Percentiles rank a stretch among this genome's conserved stretches.
These are phyloP conservation scores for Gloeophyllum trabeum DNA, from an alignment of 768 basidiomycete genomes.

Conservation along the genomic window DNA sequence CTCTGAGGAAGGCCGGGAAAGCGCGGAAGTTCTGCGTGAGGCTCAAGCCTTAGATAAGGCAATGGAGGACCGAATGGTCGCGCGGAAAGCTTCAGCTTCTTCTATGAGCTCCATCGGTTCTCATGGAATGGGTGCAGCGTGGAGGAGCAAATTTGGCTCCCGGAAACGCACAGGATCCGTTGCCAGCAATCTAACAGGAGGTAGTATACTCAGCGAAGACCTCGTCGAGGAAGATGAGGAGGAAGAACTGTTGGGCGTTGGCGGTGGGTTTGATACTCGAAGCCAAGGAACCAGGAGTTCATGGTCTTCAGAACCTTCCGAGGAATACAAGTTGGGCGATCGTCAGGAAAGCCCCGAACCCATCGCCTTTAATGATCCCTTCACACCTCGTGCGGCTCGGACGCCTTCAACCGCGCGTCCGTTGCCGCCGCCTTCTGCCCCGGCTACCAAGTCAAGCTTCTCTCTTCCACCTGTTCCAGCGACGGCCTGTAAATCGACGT, in stretches of 20 bases:
- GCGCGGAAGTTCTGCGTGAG: conserved; percentile 54
- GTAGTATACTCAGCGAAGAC: conserved; percentile 68
- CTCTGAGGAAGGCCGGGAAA: conserved; percentile 39
- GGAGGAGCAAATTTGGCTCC: conserved; percentile 48
- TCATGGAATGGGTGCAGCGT: conserved; percentile 54
- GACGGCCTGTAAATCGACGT: conserved; percentile 45
- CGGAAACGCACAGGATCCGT: conserved; percentile 68
- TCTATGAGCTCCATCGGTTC: conserved; percentile 43
- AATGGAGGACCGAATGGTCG: conserved; percentile 75
- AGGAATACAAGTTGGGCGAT: conserved; percentile 19
- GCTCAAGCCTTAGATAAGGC: conserved; percentile 78
- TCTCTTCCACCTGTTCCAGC: conserved; percentile 27
- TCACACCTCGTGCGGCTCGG: conserved; percentile 17
- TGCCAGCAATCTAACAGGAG: conserved; percentile 56
- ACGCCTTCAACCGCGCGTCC: not conserved
- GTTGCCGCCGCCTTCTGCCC: conserved; percentile 6
- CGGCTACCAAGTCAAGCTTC: conserved; percentile 7
- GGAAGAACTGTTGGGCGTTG: conserved; percentile 53
- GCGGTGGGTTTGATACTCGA: conserved; percentile 45
- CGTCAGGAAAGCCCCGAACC: conserved; percentile 17
- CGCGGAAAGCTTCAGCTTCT: conserved; percentile 61
- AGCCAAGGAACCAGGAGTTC: conserved; percentile 17
- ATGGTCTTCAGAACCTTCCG: conserved; percentile 10
- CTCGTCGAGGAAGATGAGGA: conserved; percentile 80
- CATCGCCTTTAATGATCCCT: conserved; percentile 6